phyloP scores from a whole-genome alignment of 2,329 filamentous ascomycete species.

The Trichoderma koningiopsis region DNA sequence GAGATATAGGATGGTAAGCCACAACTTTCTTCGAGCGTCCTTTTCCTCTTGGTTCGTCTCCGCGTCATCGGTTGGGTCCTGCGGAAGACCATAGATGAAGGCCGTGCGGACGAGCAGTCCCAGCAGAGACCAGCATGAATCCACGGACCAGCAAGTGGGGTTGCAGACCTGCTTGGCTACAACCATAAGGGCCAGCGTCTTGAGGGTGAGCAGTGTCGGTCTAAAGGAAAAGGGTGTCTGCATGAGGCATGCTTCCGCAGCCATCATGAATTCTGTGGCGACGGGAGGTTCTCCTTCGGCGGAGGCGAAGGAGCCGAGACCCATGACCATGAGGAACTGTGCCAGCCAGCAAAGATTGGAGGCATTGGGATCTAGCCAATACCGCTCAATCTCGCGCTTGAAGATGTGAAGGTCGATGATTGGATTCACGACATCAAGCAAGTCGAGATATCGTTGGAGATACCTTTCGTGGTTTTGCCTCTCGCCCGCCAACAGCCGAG shows the following conservation, averaged over 20 bases:
- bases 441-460: slow-evolving; percentile 36
- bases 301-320: slow-evolving; percentile 39
- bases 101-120: slow-evolving; percentile 40
- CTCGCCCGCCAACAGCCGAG: slow-evolving; percentile 37
- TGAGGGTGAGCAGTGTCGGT: slow-evolving; percentile 38
- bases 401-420: slow-evolving; percentile 39
- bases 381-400: slow-evolving; percentile 36
- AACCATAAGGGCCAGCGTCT: slow-evolving; percentile 39
- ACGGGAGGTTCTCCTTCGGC: slow-evolving; percentile 38
- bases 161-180: slow-evolving; percentile 43
- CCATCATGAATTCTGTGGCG: slow-evolving; percentile 42
- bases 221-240: slow-evolving; percentile 44
- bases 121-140: slow-evolving; percentile 41
- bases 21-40: slow-evolving; percentile 37
- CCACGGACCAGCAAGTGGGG: slow-evolving; percentile 42
- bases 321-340: slow-evolving; percentile 42
- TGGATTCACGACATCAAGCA: slow-evolving; percentile 41
- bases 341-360: slow-evolving; percentile 39
- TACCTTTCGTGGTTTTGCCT: slow-evolving; percentile 33
- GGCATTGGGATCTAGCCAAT: slow-evolving; percentile 37
- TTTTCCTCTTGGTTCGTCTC: slow-evolving; percentile 33
- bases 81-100: slow-evolving; percentile 41
- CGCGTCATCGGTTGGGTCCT: slow-evolving; percentile 35
- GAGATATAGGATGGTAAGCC: slow-evolving; percentile 42
- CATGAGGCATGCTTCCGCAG: slow-evolving; percentile 42